These are phyloP conservation scores for Ceratocystis papillata DNA, from an alignment of 2,329 filamentous ascomycete genomes.

Conservation along the genomic window DNA sequence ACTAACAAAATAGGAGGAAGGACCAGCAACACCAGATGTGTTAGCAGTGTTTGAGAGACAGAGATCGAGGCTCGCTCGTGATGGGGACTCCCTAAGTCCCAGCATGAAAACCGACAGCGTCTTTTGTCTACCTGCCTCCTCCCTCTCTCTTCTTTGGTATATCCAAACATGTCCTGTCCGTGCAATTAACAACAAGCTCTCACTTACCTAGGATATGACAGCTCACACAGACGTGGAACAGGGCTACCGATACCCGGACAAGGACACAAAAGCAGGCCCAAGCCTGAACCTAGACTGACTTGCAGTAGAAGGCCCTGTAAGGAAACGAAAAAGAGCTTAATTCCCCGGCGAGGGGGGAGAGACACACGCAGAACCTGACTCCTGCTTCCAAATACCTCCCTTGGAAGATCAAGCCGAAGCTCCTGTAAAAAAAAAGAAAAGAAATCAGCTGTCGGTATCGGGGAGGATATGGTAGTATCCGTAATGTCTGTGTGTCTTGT, in stretches of 20 bases:
- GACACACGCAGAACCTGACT: conserved; percentile 5
- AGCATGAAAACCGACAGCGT: neutral
- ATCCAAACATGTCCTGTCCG: neutral
- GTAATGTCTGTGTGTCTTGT: neutral
- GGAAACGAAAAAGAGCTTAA: conserved; percentile 6
- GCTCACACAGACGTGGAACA: conserved; percentile 12
- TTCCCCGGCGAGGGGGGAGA: neutral
- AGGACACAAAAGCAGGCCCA: neutral
- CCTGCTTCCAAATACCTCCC: conserved; percentile 4
- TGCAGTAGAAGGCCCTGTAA: conserved; percentile 1
- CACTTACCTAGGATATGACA: neutral
- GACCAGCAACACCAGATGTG: neutral
- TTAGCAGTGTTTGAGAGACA: neutral
- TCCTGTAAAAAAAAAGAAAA: conserved; percentile 4
- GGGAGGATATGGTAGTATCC: neutral
- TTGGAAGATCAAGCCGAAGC: conserved; percentile 6
- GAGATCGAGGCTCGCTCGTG: neutral
- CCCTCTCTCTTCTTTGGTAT: neutral
- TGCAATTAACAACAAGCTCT: neutral
- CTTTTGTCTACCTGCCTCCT: neutral
- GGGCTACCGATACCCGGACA: conserved; percentile 5
- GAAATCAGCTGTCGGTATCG: conserved; percentile 8
- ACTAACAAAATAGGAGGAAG: neutral
- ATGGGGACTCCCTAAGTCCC: neutral
- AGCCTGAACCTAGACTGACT: neutral